Evolutionary conservation across 768 basidiomycete species (phyloP).

Genomic region (Russula brevipes): DNA sequence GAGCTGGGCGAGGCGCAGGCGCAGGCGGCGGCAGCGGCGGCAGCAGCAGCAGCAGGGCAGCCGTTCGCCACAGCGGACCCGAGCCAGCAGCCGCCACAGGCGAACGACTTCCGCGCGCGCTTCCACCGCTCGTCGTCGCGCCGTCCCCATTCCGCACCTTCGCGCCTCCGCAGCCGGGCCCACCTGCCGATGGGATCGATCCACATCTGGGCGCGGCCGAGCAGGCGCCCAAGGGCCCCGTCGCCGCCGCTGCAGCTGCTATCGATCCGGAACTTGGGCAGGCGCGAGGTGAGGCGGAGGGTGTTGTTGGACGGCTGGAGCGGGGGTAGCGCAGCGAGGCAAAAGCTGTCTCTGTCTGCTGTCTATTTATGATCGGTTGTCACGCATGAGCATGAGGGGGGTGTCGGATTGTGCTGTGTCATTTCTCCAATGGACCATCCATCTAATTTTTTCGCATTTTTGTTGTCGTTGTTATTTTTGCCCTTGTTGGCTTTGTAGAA

Average conservation of each 20-base stretch:
- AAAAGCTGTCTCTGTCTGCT: background rate
- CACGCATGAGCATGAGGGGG: background rate
- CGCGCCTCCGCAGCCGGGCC: constrained; percentile 22
- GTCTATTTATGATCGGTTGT: background rate
- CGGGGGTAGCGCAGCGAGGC: constrained; percentile 14
- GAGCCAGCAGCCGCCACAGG: constrained; percentile 27
- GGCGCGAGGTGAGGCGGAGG: constrained; percentile 34
- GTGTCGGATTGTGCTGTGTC: background rate
- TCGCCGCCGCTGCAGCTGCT: constrained; percentile 15
- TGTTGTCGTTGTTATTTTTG: background rate
- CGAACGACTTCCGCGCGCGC: constrained; percentile 59
- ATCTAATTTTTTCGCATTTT: background rate
- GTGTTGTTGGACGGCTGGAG: constrained; percentile 32
- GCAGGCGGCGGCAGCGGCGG: constrained; percentile 24
- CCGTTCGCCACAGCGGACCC: constrained; percentile 22
- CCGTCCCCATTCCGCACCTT: constrained; percentile 52
- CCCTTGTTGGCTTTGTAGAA: background rate
- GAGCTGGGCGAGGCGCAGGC: constrained; percentile 22
- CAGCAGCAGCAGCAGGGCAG: constrained; percentile 13
- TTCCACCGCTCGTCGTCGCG: constrained; percentile 56
- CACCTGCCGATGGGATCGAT: constrained; percentile 26
- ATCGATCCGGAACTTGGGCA: constrained; percentile 35
- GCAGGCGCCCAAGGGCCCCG: constrained; percentile 6
- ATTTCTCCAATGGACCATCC: background rate
- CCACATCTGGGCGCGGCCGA: constrained; percentile 23